Base-by-base conservation (phyloP, 2,329 filamentous ascomycete species). In the Xylaria sp. region DNA sequence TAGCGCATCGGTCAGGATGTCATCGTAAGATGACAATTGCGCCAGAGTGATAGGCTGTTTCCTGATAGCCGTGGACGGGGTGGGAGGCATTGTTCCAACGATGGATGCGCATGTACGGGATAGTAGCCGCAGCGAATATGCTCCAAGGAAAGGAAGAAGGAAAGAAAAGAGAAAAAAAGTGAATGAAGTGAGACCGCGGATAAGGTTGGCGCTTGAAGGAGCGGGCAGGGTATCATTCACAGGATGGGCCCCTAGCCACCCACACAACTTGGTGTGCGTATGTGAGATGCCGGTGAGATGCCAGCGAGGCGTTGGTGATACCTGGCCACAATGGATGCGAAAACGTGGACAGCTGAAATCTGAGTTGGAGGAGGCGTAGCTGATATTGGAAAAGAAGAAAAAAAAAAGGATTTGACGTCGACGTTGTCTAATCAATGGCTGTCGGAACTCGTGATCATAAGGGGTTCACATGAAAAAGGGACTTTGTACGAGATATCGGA, bases 1-100 rank as follows among this genome's bases (percentile, higher is more conserved):
- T 48, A 99, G 85, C 63, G 91, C 90, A 81, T 99, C 94, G 7
- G 94, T 99, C 59, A 96, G 80, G 61, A 97, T 87, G 74, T 99
- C 94, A 76, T 99, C 94, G 77, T 97, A 97, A 45, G 89, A 88
- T 26, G 92, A 89, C 66, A 99, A 78, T 78, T 96, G 92, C 56
- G 88, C 86, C 64, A 97, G 80, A 7, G 92, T 96, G 65, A 99
- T 80, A 58, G 86, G 85, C 69, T 89, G 86, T 76, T 82, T 89
- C 73, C 88, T 83, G 17, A 61, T 49, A 44, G 72, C 64, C 39
- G 71, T 48, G 60, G 71, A 58, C 19, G 62, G 62, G 48, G 72
- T 63, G 20, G 72, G 68, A 63, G 76, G 68, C 75, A 78, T 73
- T 52, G 52, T 65, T 44, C 50, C 50, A 51, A 50, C 11, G 13